These are phyloP conservation scores for Mycena belliarum DNA, from an alignment of 768 basidiomycete species.

Conservation along the genomic window DNA sequence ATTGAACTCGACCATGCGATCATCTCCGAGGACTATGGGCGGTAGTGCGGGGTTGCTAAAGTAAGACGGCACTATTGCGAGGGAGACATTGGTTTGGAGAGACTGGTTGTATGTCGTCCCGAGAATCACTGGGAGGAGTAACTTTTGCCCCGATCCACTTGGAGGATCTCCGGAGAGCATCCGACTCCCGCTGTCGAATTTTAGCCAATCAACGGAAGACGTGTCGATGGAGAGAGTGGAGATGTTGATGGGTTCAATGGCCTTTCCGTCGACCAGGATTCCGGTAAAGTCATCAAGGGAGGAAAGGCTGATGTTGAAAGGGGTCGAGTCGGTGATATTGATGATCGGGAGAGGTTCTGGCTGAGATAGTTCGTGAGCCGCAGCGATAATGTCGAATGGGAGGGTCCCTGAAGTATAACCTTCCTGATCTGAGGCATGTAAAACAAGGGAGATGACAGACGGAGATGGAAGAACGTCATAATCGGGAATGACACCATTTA, in stretches of 20 bases:
- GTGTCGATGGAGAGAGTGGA: conserved; percentile 58
- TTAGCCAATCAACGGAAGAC: conserved; percentile 58
- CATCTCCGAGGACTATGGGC: conserved; percentile 53
- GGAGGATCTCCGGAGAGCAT: conserved; percentile 71
- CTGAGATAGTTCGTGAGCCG: conserved; percentile 66
- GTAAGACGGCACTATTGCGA: conserved; percentile 72
- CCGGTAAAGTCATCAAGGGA: conserved; percentile 63
- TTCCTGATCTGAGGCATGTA: conserved; percentile 72
- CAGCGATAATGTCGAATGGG: conserved; percentile 67
- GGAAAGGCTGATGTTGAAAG: conserved; percentile 52
- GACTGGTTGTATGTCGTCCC: conserved; percentile 69
- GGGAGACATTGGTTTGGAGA: conserved; percentile 58
- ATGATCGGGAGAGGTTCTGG: conserved; percentile 54
- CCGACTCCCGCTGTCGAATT: conserved; percentile 55
- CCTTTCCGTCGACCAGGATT: conserved; percentile 60
- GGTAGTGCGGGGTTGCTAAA: conserved; percentile 64
- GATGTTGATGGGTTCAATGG: conserved; percentile 62
- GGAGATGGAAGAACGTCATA: conserved; percentile 40
- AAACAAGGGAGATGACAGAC: conserved; percentile 47
- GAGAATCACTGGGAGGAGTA: conserved; percentile 60
- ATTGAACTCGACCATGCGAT: conserved; percentile 51
- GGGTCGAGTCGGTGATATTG: conserved; percentile 64
- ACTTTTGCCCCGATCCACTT: conserved; percentile 33
- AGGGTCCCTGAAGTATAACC: conserved; percentile 66
- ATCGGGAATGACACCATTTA: conserved; percentile 75